phyloP scores from a whole-genome alignment of 2,329 filamentous ascomycete genomes.

The Elsinoe necatrix region DNA sequence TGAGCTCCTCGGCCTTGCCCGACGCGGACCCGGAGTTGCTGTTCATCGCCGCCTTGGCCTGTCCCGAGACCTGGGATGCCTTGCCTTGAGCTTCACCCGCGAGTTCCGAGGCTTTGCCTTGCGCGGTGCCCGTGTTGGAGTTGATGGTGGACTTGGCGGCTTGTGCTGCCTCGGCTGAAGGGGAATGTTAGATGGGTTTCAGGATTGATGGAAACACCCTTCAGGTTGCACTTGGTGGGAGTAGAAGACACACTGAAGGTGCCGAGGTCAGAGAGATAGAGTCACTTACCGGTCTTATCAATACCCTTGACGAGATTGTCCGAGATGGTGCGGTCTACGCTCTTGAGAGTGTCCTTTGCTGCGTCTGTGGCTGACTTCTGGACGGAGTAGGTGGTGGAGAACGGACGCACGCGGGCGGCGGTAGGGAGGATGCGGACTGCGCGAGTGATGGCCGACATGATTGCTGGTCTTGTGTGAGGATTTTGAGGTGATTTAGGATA shows the following conservation, averaged over 20 bases:
- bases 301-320: conserved; percentile 53
- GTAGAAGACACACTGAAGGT: neutral
- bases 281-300: conserved; percentile 51
- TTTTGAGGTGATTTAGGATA: neutral
- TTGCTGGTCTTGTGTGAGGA: conserved; percentile 22
- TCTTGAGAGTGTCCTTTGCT: conserved; percentile 51
- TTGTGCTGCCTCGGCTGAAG: conserved; percentile 20
- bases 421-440: conserved; percentile 31
- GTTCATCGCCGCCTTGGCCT: conserved; percentile 33
- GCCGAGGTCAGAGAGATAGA: neutral
- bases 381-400: conserved; percentile 44
- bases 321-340: conserved; percentile 48
- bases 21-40: conserved; percentile 35
- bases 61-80: conserved; percentile 26
- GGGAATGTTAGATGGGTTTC: neutral
- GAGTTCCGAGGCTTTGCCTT: conserved; percentile 10
- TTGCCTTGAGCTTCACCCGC: conserved; percentile 32
- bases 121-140: conserved; percentile 18
- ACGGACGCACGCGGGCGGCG: conserved; percentile 39
- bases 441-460: conserved; percentile 29
- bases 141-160: conserved; percentile 31
- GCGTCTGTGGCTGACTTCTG: conserved; percentile 47
- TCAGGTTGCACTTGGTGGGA: neutral
- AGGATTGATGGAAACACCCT: neutral
- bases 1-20: conserved; percentile 33